Evolutionary conservation across 2,329 filamentous ascomycete genomes (phyloP), one percentile per base, ranked within the genome.

Genomic region (Acrodontium crateriforme): DNA sequence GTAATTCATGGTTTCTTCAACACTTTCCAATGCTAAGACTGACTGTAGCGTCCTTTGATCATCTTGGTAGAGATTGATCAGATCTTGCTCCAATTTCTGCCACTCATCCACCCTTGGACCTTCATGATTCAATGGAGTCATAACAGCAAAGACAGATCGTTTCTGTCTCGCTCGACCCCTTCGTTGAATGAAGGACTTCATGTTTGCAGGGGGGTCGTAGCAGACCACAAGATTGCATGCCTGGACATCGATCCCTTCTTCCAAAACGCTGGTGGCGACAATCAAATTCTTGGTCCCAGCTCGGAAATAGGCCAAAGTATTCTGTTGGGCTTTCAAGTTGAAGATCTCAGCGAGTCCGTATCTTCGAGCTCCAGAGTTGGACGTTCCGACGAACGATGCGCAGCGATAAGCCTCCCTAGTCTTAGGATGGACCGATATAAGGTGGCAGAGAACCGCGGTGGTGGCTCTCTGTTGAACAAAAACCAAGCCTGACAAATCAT

Each of bases 161-260:
- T 62, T 52, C 34, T 65, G 63, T 26, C 75, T 61, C 10, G 74
- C 74, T 35, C 74, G 60, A 2, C 75, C 74, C 14, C 74, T 62
- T 19, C 74, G 59, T 44, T 79, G 74, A 3, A 79, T 59, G 40
- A 74, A 78, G 1, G 71, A 72, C 31, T 72, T 71, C 18, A 78
- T 47, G 35, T 71, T 75, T 16, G 60, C 58, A 0, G 73, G 73
- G 15, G 58, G 57, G 37, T 77, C 67, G 42, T 72, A 79, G 37
- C 71, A 75, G 9, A 78, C 59, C 1, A 79, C 73, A 13, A 74
- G 41, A 40, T 74, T 70, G 39, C 74, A 78, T 3, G 66, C 65
- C n/a, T 66, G 63, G 2, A 74, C 54, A 39, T 74, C 71, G 16
- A 75, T 67, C 0, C 70, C 69, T 49, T 74, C 70, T 46, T 74